Conservation (phyloP, 2,329 filamentous ascomycete species). For the Sporothrix humicola region DNA sequence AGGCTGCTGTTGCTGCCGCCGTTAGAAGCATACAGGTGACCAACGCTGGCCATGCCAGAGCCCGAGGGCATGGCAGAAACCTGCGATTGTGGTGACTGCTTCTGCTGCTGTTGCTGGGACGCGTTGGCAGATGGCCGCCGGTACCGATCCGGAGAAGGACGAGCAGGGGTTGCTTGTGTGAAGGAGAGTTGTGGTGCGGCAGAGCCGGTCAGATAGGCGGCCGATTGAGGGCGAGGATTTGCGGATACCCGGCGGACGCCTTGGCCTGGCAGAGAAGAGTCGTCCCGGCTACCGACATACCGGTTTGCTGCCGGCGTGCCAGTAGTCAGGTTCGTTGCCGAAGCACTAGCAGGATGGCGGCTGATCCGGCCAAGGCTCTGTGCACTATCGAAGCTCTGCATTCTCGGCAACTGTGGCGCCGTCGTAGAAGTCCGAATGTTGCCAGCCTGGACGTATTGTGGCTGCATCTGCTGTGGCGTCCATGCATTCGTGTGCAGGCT, state of each 20-base stretch:
- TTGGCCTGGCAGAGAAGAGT: conserved; percentile 51
- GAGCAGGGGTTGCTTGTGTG: conserved; percentile 63
- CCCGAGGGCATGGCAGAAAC: conserved; percentile 55
- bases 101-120: conserved; percentile 34
- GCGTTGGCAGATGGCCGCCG: conserved; percentile 66
- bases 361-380: conserved; percentile 31
- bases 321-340: conserved; percentile 51
- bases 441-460: conserved; percentile 16
- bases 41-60: conserved; percentile 60
- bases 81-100: conserved; percentile 39
- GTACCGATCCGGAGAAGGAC: conserved; percentile 82
- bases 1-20: conserved; percentile 52
- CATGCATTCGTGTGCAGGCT: conserved; percentile 57
- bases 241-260: conserved; percentile 50
- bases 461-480: conserved; percentile 33
- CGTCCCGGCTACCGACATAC: conserved; percentile 56
- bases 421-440: conserved; percentile 55
- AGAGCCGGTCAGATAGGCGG: conserved; percentile 47
- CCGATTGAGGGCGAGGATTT: conserved; percentile 52
- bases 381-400: conserved; percentile 48
- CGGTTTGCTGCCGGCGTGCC: conserved; percentile 43
- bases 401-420: conserved; percentile 51
- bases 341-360: conserved; percentile 47
- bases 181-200: conserved; percentile 55
- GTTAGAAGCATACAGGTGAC: conserved; percentile 52